Conservation (phyloP, 140 eudicot genomes). For the Stevia rebaudiana region DNA sequence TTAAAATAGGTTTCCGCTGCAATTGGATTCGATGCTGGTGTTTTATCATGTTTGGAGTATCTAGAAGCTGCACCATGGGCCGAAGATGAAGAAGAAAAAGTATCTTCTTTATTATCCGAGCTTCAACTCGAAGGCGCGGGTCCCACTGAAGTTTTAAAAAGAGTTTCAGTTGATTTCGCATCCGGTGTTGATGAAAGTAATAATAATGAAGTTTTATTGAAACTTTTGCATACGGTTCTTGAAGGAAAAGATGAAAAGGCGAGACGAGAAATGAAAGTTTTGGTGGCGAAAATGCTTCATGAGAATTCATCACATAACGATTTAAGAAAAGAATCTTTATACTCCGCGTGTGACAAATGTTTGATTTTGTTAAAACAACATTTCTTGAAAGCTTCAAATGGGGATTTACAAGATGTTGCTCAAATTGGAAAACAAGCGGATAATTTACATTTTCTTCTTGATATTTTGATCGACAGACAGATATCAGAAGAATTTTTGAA, state of each 20-base stretch:
- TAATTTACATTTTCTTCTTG: slow-evolving; percentile 82
- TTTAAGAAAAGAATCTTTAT: slow-evolving; percentile 63
- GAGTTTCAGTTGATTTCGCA: slow-evolving; percentile 61
- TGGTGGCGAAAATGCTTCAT: slow-evolving; percentile 83
- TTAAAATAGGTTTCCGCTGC: slow-evolving; percentile 72
- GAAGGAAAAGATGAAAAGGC: slow-evolving; percentile 95
- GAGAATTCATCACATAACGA: slow-evolving; percentile 72
- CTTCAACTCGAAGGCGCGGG: slow-evolving; percentile 72
- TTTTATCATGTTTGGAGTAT: slow-evolving; percentile 84
- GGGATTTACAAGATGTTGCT: slow-evolving; percentile 45
- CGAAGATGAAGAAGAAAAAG: slow-evolving; percentile 87
- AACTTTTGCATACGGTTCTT: slow-evolving; percentile 67
- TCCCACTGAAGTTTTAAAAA: slow-evolving; percentile 61
- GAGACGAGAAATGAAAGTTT: slow-evolving; percentile 76
- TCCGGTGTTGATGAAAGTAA: slow-evolving; percentile 38
- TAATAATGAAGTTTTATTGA: slow-evolving; percentile 70
- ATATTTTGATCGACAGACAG: slow-evolving; percentile 77
- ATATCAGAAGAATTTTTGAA: slow-evolving; percentile 72
- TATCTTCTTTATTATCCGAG: slow-evolving; percentile 70
- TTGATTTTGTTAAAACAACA: slow-evolving; percentile 41
- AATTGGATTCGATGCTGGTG: slow-evolving; percentile 88
- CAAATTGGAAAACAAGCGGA: slow-evolving; percentile 83
- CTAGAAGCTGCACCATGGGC: slow-evolving; percentile 99
- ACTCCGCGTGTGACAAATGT: slow-evolving; percentile 68
- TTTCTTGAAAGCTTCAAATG: slow-evolving; percentile 55